Percentiles rank a stretch among this genome's conserved stretches.
These are phyloP conservation scores for Dioscorea cayenensis DNA, from an alignment of 116 monocot species.

Conservation along the genomic window DNA sequence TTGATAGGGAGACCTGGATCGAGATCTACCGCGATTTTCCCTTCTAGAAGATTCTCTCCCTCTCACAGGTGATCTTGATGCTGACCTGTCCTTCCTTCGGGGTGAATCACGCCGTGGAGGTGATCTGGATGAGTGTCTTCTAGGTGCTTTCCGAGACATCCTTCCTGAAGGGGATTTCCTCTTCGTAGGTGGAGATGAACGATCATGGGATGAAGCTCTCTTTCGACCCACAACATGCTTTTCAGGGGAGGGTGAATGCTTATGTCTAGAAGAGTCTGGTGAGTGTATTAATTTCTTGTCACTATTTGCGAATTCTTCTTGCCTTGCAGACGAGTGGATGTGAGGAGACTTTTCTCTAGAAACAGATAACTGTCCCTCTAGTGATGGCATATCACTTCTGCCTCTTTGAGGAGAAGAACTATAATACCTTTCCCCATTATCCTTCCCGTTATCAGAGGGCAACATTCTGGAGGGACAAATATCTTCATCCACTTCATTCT, in stretches of 20 bases:
- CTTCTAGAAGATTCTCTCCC: constrained; percentile 40
- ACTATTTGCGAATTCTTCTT: constrained; percentile 8
- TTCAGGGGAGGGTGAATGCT: constrained; percentile 34
- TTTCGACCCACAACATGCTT: constrained; percentile 20
- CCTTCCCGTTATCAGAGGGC: constrained; percentile 8
- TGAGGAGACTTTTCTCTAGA: constrained; percentile 25
- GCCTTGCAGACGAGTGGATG: constrained; percentile 4
- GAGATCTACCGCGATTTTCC: constrained; percentile 31
- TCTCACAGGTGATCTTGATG: constrained; percentile 43
- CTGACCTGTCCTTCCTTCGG: constrained; percentile 36
- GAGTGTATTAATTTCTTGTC: constrained; percentile 20
- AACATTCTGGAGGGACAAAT: not conserved
- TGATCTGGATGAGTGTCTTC: constrained; percentile 13
- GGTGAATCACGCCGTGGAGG: constrained; percentile 42
- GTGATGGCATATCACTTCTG: constrained; percentile 27
- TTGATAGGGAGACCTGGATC: constrained; percentile 51
- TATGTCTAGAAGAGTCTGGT: constrained; percentile 14
- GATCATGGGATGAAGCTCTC: constrained; percentile 28
- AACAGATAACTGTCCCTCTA: constrained; percentile 27
- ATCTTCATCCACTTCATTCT: constrained; percentile 12
- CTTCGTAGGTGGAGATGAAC: constrained; percentile 27
- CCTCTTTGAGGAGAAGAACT: constrained; percentile 18
- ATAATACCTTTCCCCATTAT: constrained; percentile 14
- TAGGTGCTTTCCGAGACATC: constrained; percentile 22
- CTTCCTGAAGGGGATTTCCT: constrained; percentile 35